Evolutionary conservation across 2,329 filamentous ascomycete genomes (phyloP).

Genomic region (Nothophoma quercina): DNA sequence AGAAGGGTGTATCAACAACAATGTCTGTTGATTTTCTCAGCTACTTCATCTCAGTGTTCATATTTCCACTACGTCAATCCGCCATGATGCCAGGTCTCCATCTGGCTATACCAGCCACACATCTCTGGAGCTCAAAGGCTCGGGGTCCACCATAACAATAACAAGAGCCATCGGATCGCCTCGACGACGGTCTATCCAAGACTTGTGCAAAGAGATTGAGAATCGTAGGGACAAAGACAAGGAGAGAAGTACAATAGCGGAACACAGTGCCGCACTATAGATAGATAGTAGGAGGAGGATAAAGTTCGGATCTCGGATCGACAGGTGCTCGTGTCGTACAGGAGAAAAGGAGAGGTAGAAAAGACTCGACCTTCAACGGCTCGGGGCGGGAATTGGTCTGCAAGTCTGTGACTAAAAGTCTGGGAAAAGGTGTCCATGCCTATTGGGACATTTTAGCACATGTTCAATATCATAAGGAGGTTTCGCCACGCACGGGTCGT

Average conservation of each 20-base stretch:
- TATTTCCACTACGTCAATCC: background rate
- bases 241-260: slow-evolving; percentile 21
- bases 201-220: background rate
- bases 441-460: slow-evolving; percentile 44
- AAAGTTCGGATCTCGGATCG: background rate
- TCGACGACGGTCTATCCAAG: slow-evolving; percentile 20
- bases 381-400: background rate
- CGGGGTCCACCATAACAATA: background rate
- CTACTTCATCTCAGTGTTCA: background rate
- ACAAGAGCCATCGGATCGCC: slow-evolving; percentile 3
- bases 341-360: slow-evolving; percentile 2
- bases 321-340: background rate
- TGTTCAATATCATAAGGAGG: slow-evolving; percentile 33
- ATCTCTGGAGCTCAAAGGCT: background rate
- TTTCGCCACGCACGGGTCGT: slow-evolving; percentile 78
- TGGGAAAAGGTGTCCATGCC: slow-evolving; percentile 45
- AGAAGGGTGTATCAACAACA: too few relatives aligned
- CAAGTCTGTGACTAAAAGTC: slow-evolving; percentile 43
- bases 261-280: slow-evolving; percentile 13
- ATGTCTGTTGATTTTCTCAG: too few relatives aligned
- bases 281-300: background rate
- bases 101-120: too few relatives aligned
- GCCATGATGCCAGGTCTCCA: background rate
- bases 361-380: background rate
- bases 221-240: slow-evolving; percentile 15